A percentile compares a stretch with the other conserved stretches of the same genome.
These are phyloP conservation scores for Entoloma clypeatum DNA, from an alignment of 1,284 basidiomycete genomes.

Conservation along the genomic window DNA sequence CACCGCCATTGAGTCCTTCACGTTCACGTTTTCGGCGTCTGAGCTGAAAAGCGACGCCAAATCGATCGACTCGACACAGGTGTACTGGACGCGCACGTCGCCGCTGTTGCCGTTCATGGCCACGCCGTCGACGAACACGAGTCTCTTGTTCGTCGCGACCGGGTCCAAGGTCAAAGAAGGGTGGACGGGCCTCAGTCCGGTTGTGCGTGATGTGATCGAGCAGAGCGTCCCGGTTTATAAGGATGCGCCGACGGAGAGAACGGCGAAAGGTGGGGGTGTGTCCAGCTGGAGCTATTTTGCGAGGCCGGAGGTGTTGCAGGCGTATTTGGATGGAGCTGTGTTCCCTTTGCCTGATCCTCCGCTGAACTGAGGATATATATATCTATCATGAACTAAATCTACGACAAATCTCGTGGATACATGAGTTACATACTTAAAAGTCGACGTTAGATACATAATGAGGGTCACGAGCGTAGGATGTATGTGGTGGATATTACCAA, in stretches of 20 bases:
- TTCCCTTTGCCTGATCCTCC: constrained; percentile 18
- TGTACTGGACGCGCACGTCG: constrained; percentile 21
- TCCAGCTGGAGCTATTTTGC: constrained; percentile 21
- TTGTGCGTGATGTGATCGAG: constrained; percentile 16
- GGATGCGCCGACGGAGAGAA: constrained; percentile 18
- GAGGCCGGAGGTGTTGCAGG: constrained; percentile 18
- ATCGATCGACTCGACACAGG: constrained; percentile 17
- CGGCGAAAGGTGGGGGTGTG: constrained; percentile 17
- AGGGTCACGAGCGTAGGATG: too few species aligned
- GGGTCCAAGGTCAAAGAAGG: constrained; percentile 18
- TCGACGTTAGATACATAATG: too few species aligned
- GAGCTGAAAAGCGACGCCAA: constrained; percentile 10
- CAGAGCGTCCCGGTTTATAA: constrained; percentile 16
- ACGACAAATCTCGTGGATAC: too few species aligned
- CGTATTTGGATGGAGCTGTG: constrained; percentile 15
- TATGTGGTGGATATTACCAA: too few species aligned
- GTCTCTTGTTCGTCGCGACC: constrained; percentile 17
- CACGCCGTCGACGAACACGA: constrained; percentile 15
- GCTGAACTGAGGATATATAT: too few species aligned
- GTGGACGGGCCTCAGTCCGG: constrained; percentile 12
- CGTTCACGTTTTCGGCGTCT: constrained; percentile 17
- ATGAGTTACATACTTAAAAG: too few species aligned
- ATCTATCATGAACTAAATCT: too few species aligned
- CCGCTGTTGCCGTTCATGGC: constrained; percentile 21
- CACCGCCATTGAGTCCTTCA: constrained; percentile 21